phyloP scores from a whole-genome alignment of 164 flowering plant genomes.

The Houttuynia cordata region DNA sequence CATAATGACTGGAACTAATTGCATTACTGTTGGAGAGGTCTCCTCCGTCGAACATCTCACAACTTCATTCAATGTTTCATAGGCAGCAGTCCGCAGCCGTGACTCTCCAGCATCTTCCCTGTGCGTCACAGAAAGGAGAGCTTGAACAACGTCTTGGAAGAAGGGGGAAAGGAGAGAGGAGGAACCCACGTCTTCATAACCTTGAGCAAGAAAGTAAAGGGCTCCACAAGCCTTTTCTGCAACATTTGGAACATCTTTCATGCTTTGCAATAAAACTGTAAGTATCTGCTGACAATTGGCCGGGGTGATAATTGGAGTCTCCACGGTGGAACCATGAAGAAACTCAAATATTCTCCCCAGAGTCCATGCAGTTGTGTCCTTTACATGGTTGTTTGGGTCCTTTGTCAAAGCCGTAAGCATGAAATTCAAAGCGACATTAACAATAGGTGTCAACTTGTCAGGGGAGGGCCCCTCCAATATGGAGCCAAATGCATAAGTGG shows the following conservation, averaged over 20 bases:
- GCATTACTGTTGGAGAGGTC: slow-evolving; percentile 37
- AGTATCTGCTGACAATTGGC: slow-evolving; percentile 43
- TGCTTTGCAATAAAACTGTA: slow-evolving; percentile 43
- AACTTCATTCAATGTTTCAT: slow-evolving; percentile 53
- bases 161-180: slow-evolving; percentile 37
- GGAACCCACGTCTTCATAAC: slow-evolving; percentile 37
- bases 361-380: slow-evolving; percentile 63
- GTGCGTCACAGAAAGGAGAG: slow-evolving; percentile 42
- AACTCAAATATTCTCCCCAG: slow-evolving; percentile 56
- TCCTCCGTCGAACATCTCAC: slow-evolving; percentile 57
- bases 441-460: slow-evolving; percentile 37
- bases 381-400: slow-evolving; percentile 55
- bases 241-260: slow-evolving; percentile 58
- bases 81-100: slow-evolving; percentile 47
- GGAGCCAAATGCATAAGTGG: slow-evolving; percentile 62
- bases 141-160: slow-evolving; percentile 47
- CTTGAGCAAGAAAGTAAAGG: slow-evolving; percentile 58
- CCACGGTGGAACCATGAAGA: slow-evolving; percentile 45
- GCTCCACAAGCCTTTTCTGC: slow-evolving; percentile 67
- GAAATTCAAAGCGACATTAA: slow-evolving; percentile 41
- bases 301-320: slow-evolving; percentile 36
- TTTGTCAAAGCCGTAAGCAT: slow-evolving; percentile 44
- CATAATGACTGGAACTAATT: slow-evolving; percentile 43
- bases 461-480: slow-evolving; percentile 55
- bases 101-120: slow-evolving; percentile 59